These are phyloP conservation scores for Cunninghamia lanceolata DNA, from an alignment of 75 land plant genomes.

Conservation along the genomic window DNA sequence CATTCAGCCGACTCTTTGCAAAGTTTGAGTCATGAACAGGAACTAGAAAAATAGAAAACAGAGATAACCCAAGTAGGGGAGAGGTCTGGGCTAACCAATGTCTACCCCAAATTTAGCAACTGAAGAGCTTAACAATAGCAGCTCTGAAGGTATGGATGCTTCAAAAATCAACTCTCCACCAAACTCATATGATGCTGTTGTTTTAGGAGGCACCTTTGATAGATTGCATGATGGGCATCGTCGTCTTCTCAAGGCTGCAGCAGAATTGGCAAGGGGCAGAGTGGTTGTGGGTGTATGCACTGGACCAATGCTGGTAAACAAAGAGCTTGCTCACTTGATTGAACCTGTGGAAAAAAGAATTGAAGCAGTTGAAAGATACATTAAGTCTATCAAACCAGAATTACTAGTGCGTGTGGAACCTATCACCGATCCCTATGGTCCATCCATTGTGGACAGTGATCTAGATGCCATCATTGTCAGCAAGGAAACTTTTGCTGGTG, in stretches of 20 bases:
- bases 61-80: too few relatives aligned
- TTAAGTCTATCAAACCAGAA: constrained; percentile 84
- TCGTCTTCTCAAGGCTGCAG: constrained; percentile 82
- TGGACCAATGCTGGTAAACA: constrained; percentile 82
- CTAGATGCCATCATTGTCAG: constrained; percentile 93
- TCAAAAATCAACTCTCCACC: too few relatives aligned
- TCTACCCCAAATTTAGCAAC: too few relatives aligned
- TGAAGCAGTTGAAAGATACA: constrained; percentile 61
- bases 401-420: constrained; percentile 71
- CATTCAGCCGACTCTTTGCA: too few relatives aligned
- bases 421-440: constrained; percentile 87
- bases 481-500: constrained; percentile 76
- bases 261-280: constrained; percentile 66
- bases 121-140: too few relatives aligned
- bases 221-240: constrained; percentile 86
- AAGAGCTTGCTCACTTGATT: constrained; percentile 63
- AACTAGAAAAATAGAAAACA: too few relatives aligned
- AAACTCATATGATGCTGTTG: not conserved
- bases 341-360: constrained; percentile 77
- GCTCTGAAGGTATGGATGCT: too few relatives aligned
- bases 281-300: constrained; percentile 85
- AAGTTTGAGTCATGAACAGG: too few relatives aligned
- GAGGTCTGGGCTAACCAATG: too few relatives aligned
- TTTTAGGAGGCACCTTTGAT: constrained; percentile 92
- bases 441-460: constrained; percentile 75